Percentiles rank a stretch among this genome's conserved stretches.
These are phyloP conservation scores for Brassica nigra DNA, from an alignment of 345 rosid species.

Conservation along the genomic window DNA sequence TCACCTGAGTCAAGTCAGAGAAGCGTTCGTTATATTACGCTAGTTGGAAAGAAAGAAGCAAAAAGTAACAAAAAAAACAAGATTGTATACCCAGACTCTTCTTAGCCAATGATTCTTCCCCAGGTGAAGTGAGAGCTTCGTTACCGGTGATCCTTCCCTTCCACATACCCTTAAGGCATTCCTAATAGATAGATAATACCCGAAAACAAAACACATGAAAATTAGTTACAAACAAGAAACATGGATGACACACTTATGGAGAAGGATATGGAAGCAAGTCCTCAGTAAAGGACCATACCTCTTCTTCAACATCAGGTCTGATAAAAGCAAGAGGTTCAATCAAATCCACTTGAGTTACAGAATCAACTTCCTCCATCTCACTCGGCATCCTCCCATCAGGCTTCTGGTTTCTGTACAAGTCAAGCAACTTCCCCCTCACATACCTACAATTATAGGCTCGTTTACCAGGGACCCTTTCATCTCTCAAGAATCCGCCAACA, in stretches of 20 bases:
- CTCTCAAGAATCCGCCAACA: conserved; percentile 21
- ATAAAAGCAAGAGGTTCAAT: conserved; percentile 74
- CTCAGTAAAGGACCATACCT: conserved; percentile 46
- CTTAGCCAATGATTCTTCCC: conserved; percentile 45
- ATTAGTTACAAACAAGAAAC: neutral
- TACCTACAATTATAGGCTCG: conserved; percentile 44
- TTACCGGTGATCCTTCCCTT: conserved; percentile 68
- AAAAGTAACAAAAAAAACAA: neutral
- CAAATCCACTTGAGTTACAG: conserved; percentile 45
- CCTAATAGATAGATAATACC: conserved; percentile 41
- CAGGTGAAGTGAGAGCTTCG: conserved; percentile 51
- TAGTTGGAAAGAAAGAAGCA: conserved; percentile 15
- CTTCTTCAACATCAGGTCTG: conserved; percentile 70
- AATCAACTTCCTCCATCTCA: conserved; percentile 58
- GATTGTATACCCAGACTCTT: conserved; percentile 45
- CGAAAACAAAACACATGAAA: neutral
- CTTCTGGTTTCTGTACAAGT: conserved; percentile 38
- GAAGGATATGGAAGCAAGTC: neutral
- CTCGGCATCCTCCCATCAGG: conserved; percentile 40
- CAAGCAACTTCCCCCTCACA: conserved; percentile 77
- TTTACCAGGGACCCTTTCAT: conserved; percentile 34
- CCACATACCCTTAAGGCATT: conserved; percentile 61
- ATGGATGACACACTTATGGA: neutral
- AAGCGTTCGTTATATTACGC: neutral
- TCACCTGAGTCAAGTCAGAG: conserved; percentile 37